Evolutionary conservation across 1,284 basidiomycete species (phyloP), one percentile per base, ranked within the genome.

Genomic region (Pseudozyma tsukubaensis): DNA sequence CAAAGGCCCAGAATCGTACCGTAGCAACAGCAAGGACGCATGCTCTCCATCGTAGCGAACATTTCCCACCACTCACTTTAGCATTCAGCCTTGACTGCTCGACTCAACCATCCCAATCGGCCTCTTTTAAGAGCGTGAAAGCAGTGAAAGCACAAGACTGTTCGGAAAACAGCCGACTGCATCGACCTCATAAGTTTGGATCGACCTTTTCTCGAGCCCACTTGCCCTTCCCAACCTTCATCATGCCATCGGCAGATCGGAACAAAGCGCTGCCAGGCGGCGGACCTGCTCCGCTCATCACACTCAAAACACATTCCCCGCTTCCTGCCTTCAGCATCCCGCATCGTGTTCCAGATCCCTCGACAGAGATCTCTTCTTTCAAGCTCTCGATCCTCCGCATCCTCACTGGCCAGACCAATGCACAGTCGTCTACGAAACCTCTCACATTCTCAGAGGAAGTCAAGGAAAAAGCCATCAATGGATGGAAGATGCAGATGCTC

Each of bases 401-500:
- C 44, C 75, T 82, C 64, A 78, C 74, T 16, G 80, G 80, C 12
- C 77, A 79, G 57, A 78, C 71, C 59, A 50, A 65, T 48, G 52
- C 59, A 9, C 37, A 54, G 7, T 72, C 67, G 10, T 69, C 72
- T 21, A 72, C 69, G 1, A 69, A 66, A 37, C 64, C 75, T 9
- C 68, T 81, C 48, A 79, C 77, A 10, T 72, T 68, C 70, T 78
- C 77, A 6, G 82, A 84, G 50, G 72, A 81, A 50, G 65, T 84
- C 57, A 82, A 82, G 61, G 75, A 80, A 45, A 69, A 72, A 50
- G 78, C 82, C 14, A 77, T 84, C 53, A 79, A 81, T 21, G 72
- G 77, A 32, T 84, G 83, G 83, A 76, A 82, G 39, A 78, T 81
- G 59, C 69, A 77, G 50, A 79, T 81, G 77, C 70, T 84, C 50